These are phyloP conservation scores for Pachyrhizus erosus DNA, from an alignment of 306 rosid genomes.

Conservation along the genomic window DNA sequence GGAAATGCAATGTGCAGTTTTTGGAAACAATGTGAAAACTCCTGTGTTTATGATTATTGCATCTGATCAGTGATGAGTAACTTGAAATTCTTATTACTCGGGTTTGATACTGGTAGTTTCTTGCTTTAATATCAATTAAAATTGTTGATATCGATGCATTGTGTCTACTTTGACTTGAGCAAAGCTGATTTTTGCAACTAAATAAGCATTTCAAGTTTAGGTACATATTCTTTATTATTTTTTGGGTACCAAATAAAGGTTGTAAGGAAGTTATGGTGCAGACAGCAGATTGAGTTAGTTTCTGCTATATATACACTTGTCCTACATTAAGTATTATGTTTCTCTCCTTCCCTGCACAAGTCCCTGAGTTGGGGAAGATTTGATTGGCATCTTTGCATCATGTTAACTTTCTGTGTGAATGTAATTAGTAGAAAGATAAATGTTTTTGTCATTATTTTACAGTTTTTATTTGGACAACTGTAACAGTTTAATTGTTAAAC, in stretches of 20 bases:
- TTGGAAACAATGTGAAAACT: not conserved
- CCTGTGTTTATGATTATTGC: not conserved
- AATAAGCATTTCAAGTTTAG: not conserved
- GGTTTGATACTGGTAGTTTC: not conserved
- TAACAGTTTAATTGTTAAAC: constrained; percentile 8
- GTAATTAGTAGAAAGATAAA: not conserved
- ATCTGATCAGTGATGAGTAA: not conserved
- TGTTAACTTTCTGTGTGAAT: not conserved
- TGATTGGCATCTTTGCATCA: not conserved
- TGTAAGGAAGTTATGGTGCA: no score
- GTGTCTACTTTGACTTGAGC: not conserved
- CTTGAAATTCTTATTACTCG: not conserved
- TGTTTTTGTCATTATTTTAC: not conserved
- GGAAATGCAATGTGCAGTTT: not conserved
- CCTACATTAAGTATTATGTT: not conserved
- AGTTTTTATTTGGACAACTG: not conserved
- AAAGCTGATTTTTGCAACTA: not conserved
- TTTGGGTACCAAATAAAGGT: no score
- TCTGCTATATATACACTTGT: not conserved
- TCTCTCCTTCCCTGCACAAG: not conserved
- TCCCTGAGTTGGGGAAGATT: not conserved
- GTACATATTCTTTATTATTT: not conserved
- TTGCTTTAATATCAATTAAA: not conserved
- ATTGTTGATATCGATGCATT: constrained; percentile 5
- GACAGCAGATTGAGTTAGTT: not conserved